A percentile compares a stretch with the other conserved stretches of the same genome.
These are phyloP conservation scores for Mucor piriformis DNA, from an alignment of 371 early-diverging fungal genomes.

Conservation along the genomic window DNA sequence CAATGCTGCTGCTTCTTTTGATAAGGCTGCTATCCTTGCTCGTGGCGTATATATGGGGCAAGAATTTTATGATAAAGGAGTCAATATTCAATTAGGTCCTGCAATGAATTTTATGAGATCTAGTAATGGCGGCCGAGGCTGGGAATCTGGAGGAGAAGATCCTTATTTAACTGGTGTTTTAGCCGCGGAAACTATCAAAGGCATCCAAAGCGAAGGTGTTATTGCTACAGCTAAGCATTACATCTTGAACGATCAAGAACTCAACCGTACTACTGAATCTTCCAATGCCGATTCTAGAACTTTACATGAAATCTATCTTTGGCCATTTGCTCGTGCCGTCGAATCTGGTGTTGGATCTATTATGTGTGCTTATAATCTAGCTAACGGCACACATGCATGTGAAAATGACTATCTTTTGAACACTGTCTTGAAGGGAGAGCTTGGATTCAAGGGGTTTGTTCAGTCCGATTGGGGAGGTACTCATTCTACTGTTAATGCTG, in stretches of 20 bases:
- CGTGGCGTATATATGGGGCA: conserved; percentile 56
- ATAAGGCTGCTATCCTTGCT: conserved; percentile 43
- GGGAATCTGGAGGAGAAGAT: conserved; percentile 67
- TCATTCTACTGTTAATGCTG: conserved; percentile 32
- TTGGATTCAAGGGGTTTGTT: conserved; percentile 53
- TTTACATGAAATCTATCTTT: conserved; percentile 60
- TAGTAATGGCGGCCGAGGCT: conserved; percentile 59
- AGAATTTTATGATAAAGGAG: conserved; percentile 56
- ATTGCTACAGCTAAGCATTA: conserved; percentile 62
- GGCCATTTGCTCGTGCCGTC: conserved; percentile 56
- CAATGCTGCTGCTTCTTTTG: conserved; percentile 60
- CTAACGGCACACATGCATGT: conserved; percentile 55
- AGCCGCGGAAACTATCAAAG: conserved; percentile 33
- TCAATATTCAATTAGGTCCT: conserved; percentile 56
- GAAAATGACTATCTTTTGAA: conserved; percentile 50
- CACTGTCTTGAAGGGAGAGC: conserved; percentile 49
- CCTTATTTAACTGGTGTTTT: conserved; percentile 55
- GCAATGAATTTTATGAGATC: conserved; percentile 51
- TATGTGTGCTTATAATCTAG: conserved; percentile 63
- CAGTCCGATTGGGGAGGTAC: conserved; percentile 48
- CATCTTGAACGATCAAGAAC: conserved; percentile 55
- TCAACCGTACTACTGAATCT: conserved; percentile 26
- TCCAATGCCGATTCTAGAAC: conserved; percentile 52
- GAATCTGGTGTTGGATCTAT: conserved; percentile 58
- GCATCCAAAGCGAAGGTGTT: conserved; percentile 46